These are phyloP conservation scores for Epichloe sylvatica DNA, from an alignment of 2,329 filamentous ascomycete species.

Conservation along the genomic window DNA sequence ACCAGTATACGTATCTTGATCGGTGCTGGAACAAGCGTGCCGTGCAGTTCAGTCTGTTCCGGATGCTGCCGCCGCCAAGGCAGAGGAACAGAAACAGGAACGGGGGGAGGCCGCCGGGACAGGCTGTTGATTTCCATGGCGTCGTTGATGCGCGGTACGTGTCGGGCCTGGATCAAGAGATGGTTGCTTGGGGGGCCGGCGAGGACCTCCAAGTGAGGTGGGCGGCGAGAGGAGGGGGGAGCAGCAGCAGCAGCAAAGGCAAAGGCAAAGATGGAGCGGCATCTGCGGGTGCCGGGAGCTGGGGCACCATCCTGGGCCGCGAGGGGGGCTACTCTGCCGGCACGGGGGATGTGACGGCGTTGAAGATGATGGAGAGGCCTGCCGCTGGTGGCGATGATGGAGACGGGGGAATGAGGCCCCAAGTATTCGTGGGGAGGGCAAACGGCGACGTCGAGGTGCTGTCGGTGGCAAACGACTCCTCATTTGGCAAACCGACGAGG, in stretches of 20 bases:
- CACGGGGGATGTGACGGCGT: slow-evolving; percentile 34
- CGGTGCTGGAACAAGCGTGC: slow-evolving; percentile 39
- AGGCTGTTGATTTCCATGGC: slow-evolving; percentile 30
- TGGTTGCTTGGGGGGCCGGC: slow-evolving; percentile 35
- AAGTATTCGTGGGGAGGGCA: slow-evolving; percentile 33
- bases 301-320: slow-evolving; percentile 25
- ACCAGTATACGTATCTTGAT: slow-evolving; percentile 34
- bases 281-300: slow-evolving; percentile 13
- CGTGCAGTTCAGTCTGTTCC: slow-evolving; percentile 22
- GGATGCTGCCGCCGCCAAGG: not conserved
- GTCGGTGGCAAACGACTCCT: slow-evolving; percentile 21
- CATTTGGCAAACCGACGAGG: slow-evolving; percentile 14
- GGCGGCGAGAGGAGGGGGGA: slow-evolving; percentile 18
- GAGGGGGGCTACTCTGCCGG: slow-evolving; percentile 27
- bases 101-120: slow-evolving; percentile 14
- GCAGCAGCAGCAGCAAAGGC: slow-evolving; percentile 1
- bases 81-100: slow-evolving; percentile 8
- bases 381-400: slow-evolving; percentile 7
- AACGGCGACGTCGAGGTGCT: slow-evolving; percentile 35
- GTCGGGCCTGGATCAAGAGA: slow-evolving; percentile 25
- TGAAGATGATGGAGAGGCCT: slow-evolving; percentile 28
- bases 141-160: slow-evolving; percentile 32
- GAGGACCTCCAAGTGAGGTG: slow-evolving; percentile 34
- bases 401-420: slow-evolving; percentile 8
- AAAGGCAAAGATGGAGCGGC: slow-evolving; percentile 3